These are phyloP conservation scores for Pythium vanterpoolii DNA, from an alignment of 352 stramenopile genomes.

Conservation along the genomic window DNA sequence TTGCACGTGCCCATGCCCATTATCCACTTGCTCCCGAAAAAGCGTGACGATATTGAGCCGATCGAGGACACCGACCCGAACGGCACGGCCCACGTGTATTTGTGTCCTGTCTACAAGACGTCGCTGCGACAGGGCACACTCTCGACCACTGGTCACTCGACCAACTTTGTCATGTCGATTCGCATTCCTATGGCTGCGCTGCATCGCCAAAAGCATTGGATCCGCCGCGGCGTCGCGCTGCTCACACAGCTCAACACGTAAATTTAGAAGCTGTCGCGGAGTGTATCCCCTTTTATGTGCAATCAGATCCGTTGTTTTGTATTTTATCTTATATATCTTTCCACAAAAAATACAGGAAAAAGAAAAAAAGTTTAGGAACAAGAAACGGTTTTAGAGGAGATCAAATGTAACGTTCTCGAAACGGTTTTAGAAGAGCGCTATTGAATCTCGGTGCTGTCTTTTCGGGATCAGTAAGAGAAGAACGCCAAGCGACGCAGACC, in stretches of 20 bases:
- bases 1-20: constrained; percentile 87
- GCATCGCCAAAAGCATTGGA: constrained; percentile 94
- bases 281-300: constrained; percentile 8
- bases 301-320: no score
- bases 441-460: constrained; percentile 1
- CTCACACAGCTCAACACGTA: constrained; percentile 92
- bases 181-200: constrained; percentile 84
- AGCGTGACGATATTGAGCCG: constrained; percentile 79
- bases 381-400: constrained; percentile 7
- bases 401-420: constrained; percentile 11
- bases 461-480: constrained; percentile 2
- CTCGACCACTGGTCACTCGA: constrained; percentile 93
- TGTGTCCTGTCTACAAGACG: constrained; percentile 92
- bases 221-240: constrained; percentile 91
- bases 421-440: constrained; percentile 15
- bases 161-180: constrained; percentile 96
- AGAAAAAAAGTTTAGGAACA: not conserved
- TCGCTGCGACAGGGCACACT: constrained; percentile 89
- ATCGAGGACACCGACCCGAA: constrained; percentile 87
- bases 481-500: constrained; percentile 5
- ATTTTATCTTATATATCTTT: no score
- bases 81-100: constrained; percentile 89
- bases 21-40: constrained; percentile 79
- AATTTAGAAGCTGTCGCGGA: constrained; percentile 22
- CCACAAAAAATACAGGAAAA: no score